Conservation (phyloP, 2,329 filamentous ascomycete species). For the Albophoma yamanashiensis region DNA sequence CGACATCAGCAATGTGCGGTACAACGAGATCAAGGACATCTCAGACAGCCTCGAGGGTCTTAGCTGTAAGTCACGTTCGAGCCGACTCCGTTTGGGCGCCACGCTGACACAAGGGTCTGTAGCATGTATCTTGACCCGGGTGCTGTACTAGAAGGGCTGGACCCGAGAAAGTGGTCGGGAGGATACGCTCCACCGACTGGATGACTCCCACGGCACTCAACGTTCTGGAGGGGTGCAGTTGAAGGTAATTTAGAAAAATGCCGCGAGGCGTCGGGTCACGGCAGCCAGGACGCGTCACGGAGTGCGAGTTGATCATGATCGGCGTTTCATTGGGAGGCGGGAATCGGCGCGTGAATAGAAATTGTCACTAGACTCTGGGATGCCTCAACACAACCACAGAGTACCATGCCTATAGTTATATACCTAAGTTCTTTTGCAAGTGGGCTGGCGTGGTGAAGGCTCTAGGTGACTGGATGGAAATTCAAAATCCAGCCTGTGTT, state of each 20-base stretch:
- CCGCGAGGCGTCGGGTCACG: not conserved
- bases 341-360: not conserved
- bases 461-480: not conserved
- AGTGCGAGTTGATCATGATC: not conserved
- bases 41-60: constrained; percentile 74
- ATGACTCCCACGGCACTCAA: constrained; percentile 1
- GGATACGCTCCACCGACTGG: not conserved
- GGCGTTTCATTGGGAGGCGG: not conserved
- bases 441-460: no score
- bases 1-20: constrained; percentile 81
- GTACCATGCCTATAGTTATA: not conserved
- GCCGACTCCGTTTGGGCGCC: not conserved
- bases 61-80: constrained; percentile 47
- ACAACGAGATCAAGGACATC: constrained; percentile 73
- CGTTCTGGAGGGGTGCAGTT: not conserved
- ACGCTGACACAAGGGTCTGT: not conserved
- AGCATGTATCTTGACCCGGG: constrained; percentile 36
- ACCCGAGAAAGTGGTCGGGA: not conserved
- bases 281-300: not conserved
- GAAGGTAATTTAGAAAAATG: not conserved
- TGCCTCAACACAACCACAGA: not conserved
- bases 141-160: constrained; percentile 27
- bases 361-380: not conserved
- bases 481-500: not conserved
- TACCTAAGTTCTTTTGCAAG: not conserved